Percentiles rank a stretch among this genome's conserved stretches.
Evolutionary conservation across 495 filamentous ascomycete species (phyloP).

Genomic region (Penicillium waksmanii): DNA sequence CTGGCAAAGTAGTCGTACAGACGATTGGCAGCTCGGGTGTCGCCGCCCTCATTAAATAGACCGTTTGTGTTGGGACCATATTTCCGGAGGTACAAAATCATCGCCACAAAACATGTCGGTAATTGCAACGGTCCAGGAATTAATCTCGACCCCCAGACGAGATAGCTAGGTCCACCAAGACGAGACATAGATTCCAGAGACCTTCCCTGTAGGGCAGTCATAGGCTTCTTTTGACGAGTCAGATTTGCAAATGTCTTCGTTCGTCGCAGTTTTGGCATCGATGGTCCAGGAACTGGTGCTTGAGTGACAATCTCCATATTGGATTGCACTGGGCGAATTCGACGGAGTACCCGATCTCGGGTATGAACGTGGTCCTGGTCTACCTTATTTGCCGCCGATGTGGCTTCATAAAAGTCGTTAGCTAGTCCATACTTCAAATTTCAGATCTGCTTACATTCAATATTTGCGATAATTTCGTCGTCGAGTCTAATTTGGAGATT

Average conservation of each 20-base stretch:
- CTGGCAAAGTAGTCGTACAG: constrained; percentile 45
- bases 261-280: constrained; percentile 55
- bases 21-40: constrained; percentile 34
- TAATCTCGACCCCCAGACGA: constrained; percentile 69
- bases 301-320: constrained; percentile 35
- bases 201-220: constrained; percentile 62
- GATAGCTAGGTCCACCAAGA: constrained; percentile 71
- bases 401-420: constrained; percentile 10
- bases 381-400: background rate
- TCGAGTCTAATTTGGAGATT: constrained; percentile 22
- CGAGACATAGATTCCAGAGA: constrained; percentile 66
- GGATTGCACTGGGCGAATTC: constrained; percentile 42
- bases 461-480: constrained; percentile 1
- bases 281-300: constrained; percentile 32
- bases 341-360: constrained; percentile 29
- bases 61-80: constrained; percentile 47
- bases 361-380: constrained; percentile 1
- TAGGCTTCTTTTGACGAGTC: constrained; percentile 39
- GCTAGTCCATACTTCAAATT: background rate
- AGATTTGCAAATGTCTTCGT: constrained; percentile 43
- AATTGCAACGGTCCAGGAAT: constrained; percentile 65
- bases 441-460: constrained; percentile 13
- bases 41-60: constrained; percentile 40
- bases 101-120: constrained; percentile 76
- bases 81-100: constrained; percentile 64